Evolutionary conservation across 768 basidiomycete genomes (phyloP), one percentile per base, ranked within the genome.

Genomic region (Tephrocybe sp.): DNA sequence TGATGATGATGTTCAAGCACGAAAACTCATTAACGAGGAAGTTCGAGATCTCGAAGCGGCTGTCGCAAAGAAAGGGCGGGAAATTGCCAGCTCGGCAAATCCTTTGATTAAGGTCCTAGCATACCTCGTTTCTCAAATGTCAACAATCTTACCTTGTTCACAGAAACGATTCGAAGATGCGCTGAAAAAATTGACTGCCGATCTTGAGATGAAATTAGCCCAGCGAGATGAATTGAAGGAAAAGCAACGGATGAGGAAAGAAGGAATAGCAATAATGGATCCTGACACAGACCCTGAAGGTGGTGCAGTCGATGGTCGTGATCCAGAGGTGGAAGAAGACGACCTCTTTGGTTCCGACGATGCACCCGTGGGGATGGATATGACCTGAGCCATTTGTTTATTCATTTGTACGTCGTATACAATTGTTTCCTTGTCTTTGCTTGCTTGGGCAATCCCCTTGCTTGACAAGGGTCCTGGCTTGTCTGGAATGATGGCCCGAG

Each of bases 91-190:
- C 57, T 89, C 89, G 16, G 81, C 83, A 3, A 97, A 97, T 65
- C 87, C 89, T 30, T 79, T 96, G 48, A 92, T 97, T 63, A 85
- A 83, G 76, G 92, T 90, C 45, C 24, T 61, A 59, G 12, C 37
- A 6, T 21, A 3, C 21, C 13, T 18, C 25, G 7, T n/a, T 3
- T 26, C 24, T 35, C 25, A 24, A 9, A 4, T 22, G 21, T 24
- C 12, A 25, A 15, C 53, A 60, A 1, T 27, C 30, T 19, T 22
- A 51, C 42, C 44, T 5, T 30, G 24, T 36, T 30, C 18, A 51
- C 43, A 94, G 87, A 88, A 87, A 80, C 93, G 93, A 28, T 95
- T 96, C 68, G 92, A 95, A 64, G 94, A 96, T 63, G 87, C 89
- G 15, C 68, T 95, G 60, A 90, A 86, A 74, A 97, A 96, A 68